These are phyloP conservation scores for Rhododendron vialii DNA, from an alignment of 148 eudicot species.

Conservation along the genomic window DNA sequence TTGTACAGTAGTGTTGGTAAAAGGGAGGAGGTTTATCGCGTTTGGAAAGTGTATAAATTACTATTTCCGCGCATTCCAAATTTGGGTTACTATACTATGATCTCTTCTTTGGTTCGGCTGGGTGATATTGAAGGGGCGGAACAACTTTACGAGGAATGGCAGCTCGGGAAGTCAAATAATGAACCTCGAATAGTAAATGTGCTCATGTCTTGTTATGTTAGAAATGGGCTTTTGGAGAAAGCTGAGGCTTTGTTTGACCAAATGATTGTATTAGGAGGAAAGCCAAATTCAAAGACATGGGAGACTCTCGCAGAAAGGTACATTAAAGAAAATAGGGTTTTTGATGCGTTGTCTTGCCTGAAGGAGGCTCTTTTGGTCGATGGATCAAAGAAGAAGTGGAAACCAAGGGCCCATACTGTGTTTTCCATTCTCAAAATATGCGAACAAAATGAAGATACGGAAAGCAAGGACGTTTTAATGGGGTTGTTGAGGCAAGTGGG, in stretches of 20 bases:
- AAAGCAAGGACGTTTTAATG: slow-evolving; percentile 48
- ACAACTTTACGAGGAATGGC: slow-evolving; percentile 68
- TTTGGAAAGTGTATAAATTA: slow-evolving; percentile 66
- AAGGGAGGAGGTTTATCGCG: slow-evolving; percentile 63
- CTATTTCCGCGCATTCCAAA: slow-evolving; percentile 45
- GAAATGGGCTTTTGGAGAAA: slow-evolving; percentile 51
- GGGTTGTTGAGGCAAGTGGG: slow-evolving; percentile 51
- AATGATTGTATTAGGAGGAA: slow-evolving; percentile 52
- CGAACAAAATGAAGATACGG: slow-evolving; percentile 41
- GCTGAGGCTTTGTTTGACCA: slow-evolving; percentile 53
- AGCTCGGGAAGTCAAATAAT: slow-evolving; percentile 35
- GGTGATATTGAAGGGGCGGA: slow-evolving; percentile 80
- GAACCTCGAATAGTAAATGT: slow-evolving; percentile 73
- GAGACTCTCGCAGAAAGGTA: slow-evolving; percentile 64
- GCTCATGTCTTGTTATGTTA: slow-evolving; percentile 57
- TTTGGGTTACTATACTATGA: slow-evolving; percentile 61
- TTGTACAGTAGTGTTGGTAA: slow-evolving; percentile 62
- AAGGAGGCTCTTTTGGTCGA: slow-evolving; percentile 43
- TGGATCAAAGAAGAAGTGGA: slow-evolving; percentile 47
- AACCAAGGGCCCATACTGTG: slow-evolving; percentile 47
- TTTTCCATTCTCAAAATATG: slow-evolving; percentile 44
- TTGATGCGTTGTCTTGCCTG: slow-evolving; percentile 70
- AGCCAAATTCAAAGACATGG: slow-evolving; percentile 64
- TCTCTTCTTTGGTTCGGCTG: slow-evolving; percentile 59
- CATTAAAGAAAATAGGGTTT: slow-evolving; percentile 38